phyloP scores from a whole-genome alignment of 202 grass and related monocot species.

The Eragrostis tef region DNA sequence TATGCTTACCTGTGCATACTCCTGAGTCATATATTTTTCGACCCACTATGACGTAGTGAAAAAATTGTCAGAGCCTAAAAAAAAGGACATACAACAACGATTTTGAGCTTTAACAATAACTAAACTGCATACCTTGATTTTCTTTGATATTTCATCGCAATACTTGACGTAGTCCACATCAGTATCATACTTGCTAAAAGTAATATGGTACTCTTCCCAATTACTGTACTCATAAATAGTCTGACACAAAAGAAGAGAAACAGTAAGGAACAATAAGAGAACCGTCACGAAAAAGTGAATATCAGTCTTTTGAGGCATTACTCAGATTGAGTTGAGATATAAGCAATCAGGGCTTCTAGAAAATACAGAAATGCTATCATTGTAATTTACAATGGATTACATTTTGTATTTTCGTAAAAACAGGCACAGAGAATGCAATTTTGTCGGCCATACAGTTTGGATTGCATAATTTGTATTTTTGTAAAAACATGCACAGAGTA shows the following conservation, averaged over 20 bases:
- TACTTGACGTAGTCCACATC: constrained; percentile 35
- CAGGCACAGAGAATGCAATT: no score
- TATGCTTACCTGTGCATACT: background rate
- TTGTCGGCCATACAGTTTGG: no score
- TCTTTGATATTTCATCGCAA: constrained; percentile 27
- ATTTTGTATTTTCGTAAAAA: background rate
- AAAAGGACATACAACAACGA: background rate
- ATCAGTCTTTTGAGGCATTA: no score
- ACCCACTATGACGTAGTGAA: constrained; percentile 29
- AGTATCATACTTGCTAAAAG: constrained; percentile 9
- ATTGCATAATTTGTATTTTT: no score
- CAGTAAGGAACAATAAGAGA: background rate
- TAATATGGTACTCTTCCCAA: background rate
- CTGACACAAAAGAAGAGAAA: background rate
- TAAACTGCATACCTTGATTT: constrained; percentile 34
- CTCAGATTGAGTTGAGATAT: no score
- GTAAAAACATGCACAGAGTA: no score
- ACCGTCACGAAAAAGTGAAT: no score
- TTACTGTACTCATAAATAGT: background rate
- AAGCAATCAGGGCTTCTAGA: background rate
- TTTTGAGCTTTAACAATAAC: background rate
- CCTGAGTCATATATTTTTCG: background rate
- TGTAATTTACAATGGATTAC: no score
- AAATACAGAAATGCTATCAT: background rate
- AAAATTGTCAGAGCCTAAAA: background rate